Base-by-base conservation (phyloP, 176 grass and related monocot species). In the Alopecurus myosuroides region DNA sequence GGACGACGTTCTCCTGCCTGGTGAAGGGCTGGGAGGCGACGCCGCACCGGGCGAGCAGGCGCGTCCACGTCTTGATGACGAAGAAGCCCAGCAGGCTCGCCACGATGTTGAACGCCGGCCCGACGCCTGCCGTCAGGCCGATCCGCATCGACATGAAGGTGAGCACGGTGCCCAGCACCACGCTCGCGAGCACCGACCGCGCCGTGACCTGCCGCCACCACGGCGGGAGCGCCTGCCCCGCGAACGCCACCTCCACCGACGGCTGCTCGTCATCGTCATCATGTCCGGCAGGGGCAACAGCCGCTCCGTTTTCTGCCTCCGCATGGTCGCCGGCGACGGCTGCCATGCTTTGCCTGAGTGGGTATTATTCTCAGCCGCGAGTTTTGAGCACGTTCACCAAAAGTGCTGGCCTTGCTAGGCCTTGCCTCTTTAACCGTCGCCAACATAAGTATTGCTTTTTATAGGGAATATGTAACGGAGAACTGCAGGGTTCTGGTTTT, bases 121-220 rank as follows among this genome's bases (percentile, higher is more conserved):
- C 84, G 35, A 92, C 18, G 1, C 84, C 87, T 0, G 29, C 58
- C 5, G 87, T 89, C 10, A 89, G 80, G 17, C 88, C 88, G 19
- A 89, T 66, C 81, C 88, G 60, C 91, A 92, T 92, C 10, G 81
- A 22, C 49, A 89, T 84, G 84, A 92, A 86, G 84, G 84, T 89
- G 62, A 89, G 49, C 80, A 92, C 7, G 34, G 56, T 11, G 11
- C 84, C 80, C 5, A 92, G 25, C 41, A 84, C 41, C 60, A 56
- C 42, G 62, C 91, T 89, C 51, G n/a, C 70, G 2, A 2, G 62
- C 83, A 87, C 42, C 20, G 84, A 74, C 52, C 81, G 69, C 25
- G 5, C 76, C 34, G 91, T 92, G 52, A 92, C 41, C 84, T 85
- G 91, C 70, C 30, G 17, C 84, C 87, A 82, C 91, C 91, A 92